Base-by-base conservation (phyloP, 2,329 filamentous ascomycete species). In the Fusarium sp. region DNA sequence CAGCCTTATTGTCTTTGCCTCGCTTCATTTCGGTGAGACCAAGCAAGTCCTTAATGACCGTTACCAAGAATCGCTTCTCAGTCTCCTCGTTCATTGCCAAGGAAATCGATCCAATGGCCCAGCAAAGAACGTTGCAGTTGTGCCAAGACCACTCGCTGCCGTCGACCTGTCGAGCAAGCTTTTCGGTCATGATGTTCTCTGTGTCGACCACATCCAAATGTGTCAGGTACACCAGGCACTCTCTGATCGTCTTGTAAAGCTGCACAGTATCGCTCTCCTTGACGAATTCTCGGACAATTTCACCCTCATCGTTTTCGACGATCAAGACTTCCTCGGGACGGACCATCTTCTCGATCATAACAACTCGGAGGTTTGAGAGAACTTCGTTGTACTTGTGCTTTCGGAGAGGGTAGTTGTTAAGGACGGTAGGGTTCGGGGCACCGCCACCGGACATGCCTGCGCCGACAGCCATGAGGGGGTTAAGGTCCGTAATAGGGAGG, bases 281-380 rank as follows among this genome's bases (percentile, higher is more conserved):
- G 79, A 99, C 96, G 72, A 99, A 99, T 77, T 99, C 96, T 74
- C 96, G 93, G 30, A 99, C 96, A 74, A 99, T 99, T 79, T 99
- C 96, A 69, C 97, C 96, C 81, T 99, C 96, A 69, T 99, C 96
- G 79, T 99, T 99, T 82, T 99, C 96, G n/a, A 99, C 96, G 76
- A 99, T 97, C 74, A 99, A 81, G 11, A 99, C 97, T 82, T 99
- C 97, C 82, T 99, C 96, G 1, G 96, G 96, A 44, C 94, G 89
- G 31, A 99, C 96, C 96, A 99, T 99, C 86, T 98, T 98, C 84
- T 99, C 96, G 67, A 99, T 98, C 96, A 99, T 99, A 71, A 99
- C 96, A 25, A 95, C 92, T 72, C 96, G 91, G 60, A 99, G 86
- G 79, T 97, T 98, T 12, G 95, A 95, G 51, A 99, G 84, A 21